These are phyloP conservation scores for Cladorrhinum samala DNA, from an alignment of 495 filamentous ascomycete species.

Conservation along the genomic window DNA sequence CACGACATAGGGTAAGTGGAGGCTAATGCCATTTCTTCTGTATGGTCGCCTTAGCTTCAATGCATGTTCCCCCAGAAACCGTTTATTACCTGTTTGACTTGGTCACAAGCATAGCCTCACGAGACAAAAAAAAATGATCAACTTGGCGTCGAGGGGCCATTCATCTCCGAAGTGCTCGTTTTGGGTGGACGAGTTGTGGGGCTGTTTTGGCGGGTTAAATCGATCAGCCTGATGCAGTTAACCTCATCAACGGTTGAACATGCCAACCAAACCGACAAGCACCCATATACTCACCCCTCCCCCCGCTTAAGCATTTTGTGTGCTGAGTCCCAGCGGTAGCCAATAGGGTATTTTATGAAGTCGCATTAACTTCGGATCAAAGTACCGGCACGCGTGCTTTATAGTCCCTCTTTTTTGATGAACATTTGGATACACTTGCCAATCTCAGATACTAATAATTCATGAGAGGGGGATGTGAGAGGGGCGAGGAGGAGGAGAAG, in stretches of 20 bases:
- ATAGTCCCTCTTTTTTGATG: not conserved
- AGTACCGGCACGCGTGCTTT: not conserved
- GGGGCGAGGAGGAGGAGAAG: not conserved
- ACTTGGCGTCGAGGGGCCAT: not conserved
- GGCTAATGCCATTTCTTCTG: too few species aligned
- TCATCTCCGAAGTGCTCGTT: not conserved
- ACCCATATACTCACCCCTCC: not conserved
- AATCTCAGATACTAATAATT: not conserved
- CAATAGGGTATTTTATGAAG: not conserved
- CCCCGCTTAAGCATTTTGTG: not conserved
- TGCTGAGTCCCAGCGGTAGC: not conserved
- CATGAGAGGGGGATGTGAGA: not conserved
- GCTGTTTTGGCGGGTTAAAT: conserved; percentile 1
- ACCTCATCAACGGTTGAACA: not conserved
- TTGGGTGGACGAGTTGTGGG: not conserved
- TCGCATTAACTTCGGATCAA: not conserved
- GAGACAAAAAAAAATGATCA: not conserved
- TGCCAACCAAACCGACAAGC: not conserved
- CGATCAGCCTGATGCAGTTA: conserved; percentile 4
- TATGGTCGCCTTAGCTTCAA: not conserved
- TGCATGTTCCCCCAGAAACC: too few species aligned
- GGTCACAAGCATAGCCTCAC: not conserved
- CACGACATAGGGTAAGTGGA: too few species aligned
- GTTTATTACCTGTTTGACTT: too few species aligned
- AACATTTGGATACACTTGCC: not conserved